These are phyloP conservation scores for Juglanconis oblonga DNA, from an alignment of 2,329 filamentous ascomycete species.

Conservation along the genomic window DNA sequence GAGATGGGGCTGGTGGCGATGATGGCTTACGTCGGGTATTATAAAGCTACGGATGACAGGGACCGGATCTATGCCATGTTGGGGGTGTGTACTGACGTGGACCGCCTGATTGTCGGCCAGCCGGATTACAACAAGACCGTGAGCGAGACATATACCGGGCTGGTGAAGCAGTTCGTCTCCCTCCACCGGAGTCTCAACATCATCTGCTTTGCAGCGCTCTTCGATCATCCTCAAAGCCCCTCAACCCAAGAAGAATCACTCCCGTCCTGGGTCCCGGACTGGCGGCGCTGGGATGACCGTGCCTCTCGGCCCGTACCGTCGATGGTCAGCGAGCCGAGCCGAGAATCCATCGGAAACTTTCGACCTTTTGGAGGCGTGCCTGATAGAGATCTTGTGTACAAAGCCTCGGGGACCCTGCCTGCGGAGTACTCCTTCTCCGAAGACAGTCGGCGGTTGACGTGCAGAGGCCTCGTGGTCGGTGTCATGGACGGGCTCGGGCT, in stretches of 20 bases:
- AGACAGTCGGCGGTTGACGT: background rate
- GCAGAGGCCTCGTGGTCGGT: background rate
- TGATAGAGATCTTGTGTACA: background rate
- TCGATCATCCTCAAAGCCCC: background rate
- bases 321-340: slow-evolving; percentile 19
- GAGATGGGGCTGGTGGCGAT: background rate
- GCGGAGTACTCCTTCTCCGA: background rate
- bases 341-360: slow-evolving; percentile 2
- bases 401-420: background rate
- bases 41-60: background rate
- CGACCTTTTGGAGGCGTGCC: background rate
- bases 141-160: background rate
- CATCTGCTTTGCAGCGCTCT: background rate
- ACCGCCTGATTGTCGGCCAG: background rate
- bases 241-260: background rate
- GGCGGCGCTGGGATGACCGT: background rate
- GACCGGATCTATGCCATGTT: background rate
- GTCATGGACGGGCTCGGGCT: background rate
- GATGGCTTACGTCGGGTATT: slow-evolving; percentile 5
- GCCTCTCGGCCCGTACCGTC: slow-evolving; percentile 12
- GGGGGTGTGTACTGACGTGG: background rate
- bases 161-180: background rate
- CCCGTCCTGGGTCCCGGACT: background rate
- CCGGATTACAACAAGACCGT: background rate
- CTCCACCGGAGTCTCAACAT: slow-evolving; percentile 1